Conservation (phyloP, 2,329 filamentous ascomycete species). For the Chaetothyriales sp. region DNA sequence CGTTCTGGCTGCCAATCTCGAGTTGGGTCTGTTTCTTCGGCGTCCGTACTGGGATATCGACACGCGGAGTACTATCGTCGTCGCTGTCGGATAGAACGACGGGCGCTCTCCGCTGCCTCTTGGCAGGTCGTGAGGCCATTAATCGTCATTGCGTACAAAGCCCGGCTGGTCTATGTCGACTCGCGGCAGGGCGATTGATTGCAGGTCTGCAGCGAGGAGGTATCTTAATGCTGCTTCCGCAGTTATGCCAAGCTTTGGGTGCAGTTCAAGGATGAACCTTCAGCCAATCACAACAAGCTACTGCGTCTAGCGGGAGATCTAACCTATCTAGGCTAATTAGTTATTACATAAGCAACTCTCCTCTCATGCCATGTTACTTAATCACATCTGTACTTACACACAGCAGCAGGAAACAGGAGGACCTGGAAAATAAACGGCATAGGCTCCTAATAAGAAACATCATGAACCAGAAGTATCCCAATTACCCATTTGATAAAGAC, state of each 20-base stretch:
- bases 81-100: slow-evolving; percentile 14
- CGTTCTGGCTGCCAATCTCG: background rate
- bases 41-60: background rate
- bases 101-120: slow-evolving; percentile 16
- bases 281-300: too few relatives aligned
- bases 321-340: too few relatives aligned
- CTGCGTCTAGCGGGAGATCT: too few relatives aligned
- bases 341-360: too few relatives aligned
- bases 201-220: background rate
- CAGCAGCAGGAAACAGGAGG: too few relatives aligned
- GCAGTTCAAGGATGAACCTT: too few relatives aligned
- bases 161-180: background rate
- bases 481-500: background rate
- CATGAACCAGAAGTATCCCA: background rate
- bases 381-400: too few relatives aligned
- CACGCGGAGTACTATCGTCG: slow-evolving; percentile 3
- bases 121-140: slow-evolving; percentile 17
- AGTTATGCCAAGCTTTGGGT: too few relatives aligned
- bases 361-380: too few relatives aligned
- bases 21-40: background rate
- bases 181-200: background rate
- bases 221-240: background rate
- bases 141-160: slow-evolving; percentile 5
- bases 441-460: too few relatives aligned
- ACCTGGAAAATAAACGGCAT: too few relatives aligned